Evolutionary conservation across 2,329 filamentous ascomycete species (phyloP).

Genomic region (Phaeosphaeriaceae sp.): DNA sequence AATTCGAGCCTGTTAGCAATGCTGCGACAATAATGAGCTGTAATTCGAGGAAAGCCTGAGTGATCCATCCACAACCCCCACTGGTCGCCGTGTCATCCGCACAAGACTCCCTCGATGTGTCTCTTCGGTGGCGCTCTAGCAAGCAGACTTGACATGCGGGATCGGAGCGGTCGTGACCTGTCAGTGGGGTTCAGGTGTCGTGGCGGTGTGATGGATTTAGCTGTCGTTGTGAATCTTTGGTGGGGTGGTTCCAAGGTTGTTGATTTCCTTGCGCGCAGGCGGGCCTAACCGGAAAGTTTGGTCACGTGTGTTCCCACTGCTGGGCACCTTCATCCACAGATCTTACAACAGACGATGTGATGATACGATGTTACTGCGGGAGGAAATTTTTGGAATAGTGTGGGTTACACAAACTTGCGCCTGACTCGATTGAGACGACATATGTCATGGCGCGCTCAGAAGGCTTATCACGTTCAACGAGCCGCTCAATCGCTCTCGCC

Average conservation of each 20-base stretch:
- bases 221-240: constrained; percentile 3
- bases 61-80: constrained; percentile 12
- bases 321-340: background rate
- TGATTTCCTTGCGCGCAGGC: background rate
- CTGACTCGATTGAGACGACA: background rate
- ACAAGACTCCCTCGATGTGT: background rate
- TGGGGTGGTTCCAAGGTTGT: background rate
- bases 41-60: constrained; percentile 6
- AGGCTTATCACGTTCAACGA: constrained; percentile 3
- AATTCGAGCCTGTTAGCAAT: constrained; percentile 26
- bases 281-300: background rate
- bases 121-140: background rate
- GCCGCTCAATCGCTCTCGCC: constrained; percentile 18
- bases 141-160: constrained; percentile 1
- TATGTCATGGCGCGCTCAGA: background rate
- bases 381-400: background rate
- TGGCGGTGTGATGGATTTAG: constrained; percentile 19
- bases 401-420: background rate
- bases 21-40: constrained; percentile 4
- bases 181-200: constrained; percentile 7
- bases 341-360: background rate
- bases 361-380: background rate
- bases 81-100: constrained; percentile 11
- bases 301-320: background rate
- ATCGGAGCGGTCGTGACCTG: constrained; percentile 5